Percentiles rank a stretch among this genome's conserved stretches.
Evolutionary conservation across 768 basidiomycete species (phyloP).

Genomic region (Kwoniella bestiolae): DNA sequence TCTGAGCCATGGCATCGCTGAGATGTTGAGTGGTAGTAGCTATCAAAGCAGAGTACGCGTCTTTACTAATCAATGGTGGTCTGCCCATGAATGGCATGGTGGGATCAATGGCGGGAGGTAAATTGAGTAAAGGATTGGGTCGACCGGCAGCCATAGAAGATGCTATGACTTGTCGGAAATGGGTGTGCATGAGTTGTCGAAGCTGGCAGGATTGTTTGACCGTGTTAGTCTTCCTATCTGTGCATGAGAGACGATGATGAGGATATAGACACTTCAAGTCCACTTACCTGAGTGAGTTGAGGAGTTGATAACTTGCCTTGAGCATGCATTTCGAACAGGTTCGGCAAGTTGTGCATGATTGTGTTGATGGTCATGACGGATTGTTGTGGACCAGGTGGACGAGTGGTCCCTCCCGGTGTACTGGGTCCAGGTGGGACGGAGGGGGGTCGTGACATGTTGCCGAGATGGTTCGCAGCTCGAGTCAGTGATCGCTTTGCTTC

Average conservation of each 20-base stretch:
- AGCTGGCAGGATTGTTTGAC: slow-evolving; percentile 9
- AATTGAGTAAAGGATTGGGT: slow-evolving; percentile 25
- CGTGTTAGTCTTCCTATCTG: background rate
- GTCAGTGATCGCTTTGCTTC: no score
- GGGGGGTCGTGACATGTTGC: slow-evolving; percentile 6
- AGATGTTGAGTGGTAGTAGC: slow-evolving; percentile 18
- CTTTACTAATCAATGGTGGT: slow-evolving; percentile 20
- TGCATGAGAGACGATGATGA: no score
- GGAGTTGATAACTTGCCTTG: background rate
- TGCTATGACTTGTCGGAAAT: slow-evolving; percentile 26
- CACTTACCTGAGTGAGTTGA: slow-evolving; percentile 27
- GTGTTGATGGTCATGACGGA: slow-evolving; percentile 18
- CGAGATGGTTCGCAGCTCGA: no score
- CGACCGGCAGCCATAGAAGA: background rate
- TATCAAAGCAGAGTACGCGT: slow-evolving; percentile 13
- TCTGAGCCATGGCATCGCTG: slow-evolving; percentile 9
- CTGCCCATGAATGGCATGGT: slow-evolving; percentile 15
- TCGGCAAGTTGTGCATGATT: slow-evolving; percentile 27
- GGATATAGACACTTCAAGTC: no score
- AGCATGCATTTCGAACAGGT: slow-evolving; percentile 20
- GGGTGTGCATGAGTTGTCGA: slow-evolving; percentile 24
- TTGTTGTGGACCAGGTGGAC: background rate
- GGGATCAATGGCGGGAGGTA: slow-evolving; percentile 26
- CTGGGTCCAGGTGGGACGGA: slow-evolving; percentile 3
- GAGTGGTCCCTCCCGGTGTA: slow-evolving; percentile 6